Evolutionary conservation across 179 eudicot genomes (phyloP).

Genomic region (Heliamphora pulchella): DNA sequence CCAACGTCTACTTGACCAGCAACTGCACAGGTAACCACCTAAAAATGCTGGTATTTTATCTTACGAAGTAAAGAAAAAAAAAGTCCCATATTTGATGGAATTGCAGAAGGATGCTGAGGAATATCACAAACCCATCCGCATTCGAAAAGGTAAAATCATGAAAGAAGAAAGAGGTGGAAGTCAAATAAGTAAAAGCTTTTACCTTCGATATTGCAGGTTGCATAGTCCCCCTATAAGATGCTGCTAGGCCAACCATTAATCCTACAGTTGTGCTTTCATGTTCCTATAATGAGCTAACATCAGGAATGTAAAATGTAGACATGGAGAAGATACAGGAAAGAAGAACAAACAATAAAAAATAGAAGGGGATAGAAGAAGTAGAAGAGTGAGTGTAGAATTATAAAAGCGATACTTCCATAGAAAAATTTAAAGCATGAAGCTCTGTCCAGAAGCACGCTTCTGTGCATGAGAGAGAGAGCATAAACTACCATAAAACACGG

Average conservation of each 20-base stretch:
- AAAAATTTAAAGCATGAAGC: not conserved
- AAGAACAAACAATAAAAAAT: not conserved
- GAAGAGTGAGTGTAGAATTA: not conserved
- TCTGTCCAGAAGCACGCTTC: too few relatives aligned
- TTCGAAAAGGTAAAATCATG: not conserved
- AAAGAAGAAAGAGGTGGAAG: not conserved
- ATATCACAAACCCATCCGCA: not conserved
- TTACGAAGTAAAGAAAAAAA: not conserved
- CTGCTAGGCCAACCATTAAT: slow-evolving; percentile 96
- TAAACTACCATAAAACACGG: not conserved
- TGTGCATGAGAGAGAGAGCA: not conserved
- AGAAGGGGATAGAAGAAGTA: not conserved
- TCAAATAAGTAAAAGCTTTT: slow-evolving; percentile 16
- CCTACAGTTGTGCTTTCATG: slow-evolving; percentile 96
- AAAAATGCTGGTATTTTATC: not conserved
- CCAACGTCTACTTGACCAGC: not conserved
- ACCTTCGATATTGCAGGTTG: slow-evolving; percentile 93
- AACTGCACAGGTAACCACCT: not conserved
- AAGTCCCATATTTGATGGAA: not conserved
- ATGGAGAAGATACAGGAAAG: not conserved
- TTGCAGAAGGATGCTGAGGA: slow-evolving; percentile 5
- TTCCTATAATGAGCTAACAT: slow-evolving; percentile 38
- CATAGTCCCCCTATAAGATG: slow-evolving; percentile 92
- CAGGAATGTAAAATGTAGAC: slow-evolving; percentile 6
- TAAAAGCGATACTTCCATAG: not conserved